phyloP scores from a whole-genome alignment of 257 asterid species.

The Verbena officinalis region DNA sequence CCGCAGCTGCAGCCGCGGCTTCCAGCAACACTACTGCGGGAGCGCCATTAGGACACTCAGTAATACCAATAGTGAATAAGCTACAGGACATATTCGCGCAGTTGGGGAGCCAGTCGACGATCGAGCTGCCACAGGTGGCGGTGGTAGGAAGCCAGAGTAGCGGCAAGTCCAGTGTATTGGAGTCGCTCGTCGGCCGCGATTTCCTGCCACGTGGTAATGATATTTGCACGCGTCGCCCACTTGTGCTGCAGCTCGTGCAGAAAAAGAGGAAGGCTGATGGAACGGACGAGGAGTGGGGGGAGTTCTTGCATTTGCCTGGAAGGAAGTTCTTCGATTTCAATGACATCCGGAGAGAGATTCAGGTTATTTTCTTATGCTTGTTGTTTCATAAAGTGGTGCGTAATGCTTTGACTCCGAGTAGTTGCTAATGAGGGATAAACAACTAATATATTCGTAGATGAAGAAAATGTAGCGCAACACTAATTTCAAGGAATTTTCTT shows the following conservation, averaged over 20 bases:
- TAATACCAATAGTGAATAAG: conserved; percentile 87
- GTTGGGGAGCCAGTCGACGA: conserved; percentile 82
- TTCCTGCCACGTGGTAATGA: conserved; percentile 92
- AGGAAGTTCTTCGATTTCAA: conserved; percentile 71
- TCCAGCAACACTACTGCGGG: conserved; percentile 32
- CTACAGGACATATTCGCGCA: conserved; percentile 93
- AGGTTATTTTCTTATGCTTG: conserved; percentile 46
- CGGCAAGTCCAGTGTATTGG: conserved; percentile 97
- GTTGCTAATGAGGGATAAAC: neutral
- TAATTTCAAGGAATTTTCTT: neutral
- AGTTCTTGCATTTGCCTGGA: conserved; percentile 82
- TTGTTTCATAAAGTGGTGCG: conserved; percentile 5
- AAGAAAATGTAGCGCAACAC: neutral
- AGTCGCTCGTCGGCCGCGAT: conserved; percentile 96
- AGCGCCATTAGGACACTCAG: conserved; percentile 73
- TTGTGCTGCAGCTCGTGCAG: conserved; percentile 90
- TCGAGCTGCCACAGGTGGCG: conserved; percentile 97
- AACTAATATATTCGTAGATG: conserved; percentile 3
- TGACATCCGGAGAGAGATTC: conserved; percentile 83
- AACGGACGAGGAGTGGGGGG: conserved; percentile 87
- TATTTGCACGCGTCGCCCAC: conserved; percentile 97
- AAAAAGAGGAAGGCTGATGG: conserved; percentile 63
- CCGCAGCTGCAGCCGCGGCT: conserved; percentile 40
- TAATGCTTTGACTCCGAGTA: neutral
- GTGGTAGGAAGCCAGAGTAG: conserved; percentile 99